A percentile compares a stretch with the other conserved stretches of the same genome.
Conservation (phyloP, 2,329 filamentous ascomycete genomes). For the Colletotrichum abscissum region DNA sequence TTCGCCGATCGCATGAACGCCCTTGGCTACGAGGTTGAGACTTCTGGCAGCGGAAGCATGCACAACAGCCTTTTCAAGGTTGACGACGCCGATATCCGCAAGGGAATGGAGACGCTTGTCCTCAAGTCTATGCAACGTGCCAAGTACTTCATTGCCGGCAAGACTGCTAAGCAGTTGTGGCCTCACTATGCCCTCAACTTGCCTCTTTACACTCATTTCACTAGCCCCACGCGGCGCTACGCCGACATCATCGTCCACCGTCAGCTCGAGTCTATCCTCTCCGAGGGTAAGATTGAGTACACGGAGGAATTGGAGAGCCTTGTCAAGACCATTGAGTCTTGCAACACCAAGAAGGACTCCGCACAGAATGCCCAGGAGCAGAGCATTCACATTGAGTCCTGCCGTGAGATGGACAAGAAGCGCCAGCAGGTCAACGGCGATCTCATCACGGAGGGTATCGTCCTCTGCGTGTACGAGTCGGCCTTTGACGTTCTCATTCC, state of each 20-base stretch:
- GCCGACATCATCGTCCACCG: slow-evolving; percentile 96
- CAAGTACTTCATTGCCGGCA: slow-evolving; percentile 92
- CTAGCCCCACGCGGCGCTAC: slow-evolving; percentile 93
- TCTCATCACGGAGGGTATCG: slow-evolving; percentile 93
- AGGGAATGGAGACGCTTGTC: slow-evolving; percentile 97
- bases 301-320: slow-evolving; percentile 88
- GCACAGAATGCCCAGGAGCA: slow-evolving; percentile 98
- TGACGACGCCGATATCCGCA: slow-evolving; percentile 87
- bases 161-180: slow-evolving; percentile 80
- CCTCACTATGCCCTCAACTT: slow-evolving; percentile 94
- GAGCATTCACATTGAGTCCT: slow-evolving; percentile 98
- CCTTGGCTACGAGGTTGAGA: slow-evolving; percentile 90
- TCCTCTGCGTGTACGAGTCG: slow-evolving; percentile 97
- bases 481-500: slow-evolving; percentile 98
- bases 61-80: slow-evolving; percentile 97
- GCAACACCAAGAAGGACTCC: slow-evolving; percentile 99
- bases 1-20: slow-evolving; percentile 94
- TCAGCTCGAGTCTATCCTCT: slow-evolving; percentile 88
- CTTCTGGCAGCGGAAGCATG: slow-evolving; percentile 86
- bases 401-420: slow-evolving; percentile 94
- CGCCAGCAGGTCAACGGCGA: slow-evolving; percentile 89
- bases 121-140: slow-evolving; percentile 96
- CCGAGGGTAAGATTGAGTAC: slow-evolving; percentile 85
- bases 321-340: slow-evolving; percentile 92
- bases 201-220: slow-evolving; percentile 97